Evolutionary conservation across 2,329 filamentous ascomycete species (phyloP).

Genomic region (Leptosphaerulina australis): DNA sequence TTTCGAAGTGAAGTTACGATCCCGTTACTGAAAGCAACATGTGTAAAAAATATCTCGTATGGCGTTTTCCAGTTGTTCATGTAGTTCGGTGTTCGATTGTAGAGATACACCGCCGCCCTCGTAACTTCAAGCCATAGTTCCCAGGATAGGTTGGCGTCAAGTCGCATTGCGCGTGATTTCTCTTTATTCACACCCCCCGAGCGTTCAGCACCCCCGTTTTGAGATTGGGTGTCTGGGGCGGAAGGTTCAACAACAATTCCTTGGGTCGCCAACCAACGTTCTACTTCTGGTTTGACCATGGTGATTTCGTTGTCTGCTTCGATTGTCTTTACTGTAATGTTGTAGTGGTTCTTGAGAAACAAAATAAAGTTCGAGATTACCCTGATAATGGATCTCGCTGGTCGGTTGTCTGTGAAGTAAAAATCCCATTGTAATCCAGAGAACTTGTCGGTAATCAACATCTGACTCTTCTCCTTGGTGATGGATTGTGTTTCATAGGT

Average conservation of each 20-base stretch:
- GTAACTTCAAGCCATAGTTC: background rate
- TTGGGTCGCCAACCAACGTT: background rate
- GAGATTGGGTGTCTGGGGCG: conserved; percentile 9
- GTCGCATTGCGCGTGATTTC: conserved; percentile 5
- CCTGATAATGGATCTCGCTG: conserved; percentile 2
- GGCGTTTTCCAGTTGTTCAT: conserved; percentile 1
- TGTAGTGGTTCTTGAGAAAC: conserved; percentile 1
- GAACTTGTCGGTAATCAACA: background rate
- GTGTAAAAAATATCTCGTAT: conserved; percentile 13
- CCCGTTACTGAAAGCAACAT: background rate
- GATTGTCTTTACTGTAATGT: conserved; percentile 12
- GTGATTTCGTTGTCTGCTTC: conserved; percentile 5
- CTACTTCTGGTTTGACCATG: background rate
- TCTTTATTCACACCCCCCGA: conserved; percentile 11
- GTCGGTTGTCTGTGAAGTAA: conserved; percentile 8
- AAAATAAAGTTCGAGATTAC: background rate
- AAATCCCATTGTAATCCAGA: background rate
- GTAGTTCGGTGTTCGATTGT: conserved; percentile 12
- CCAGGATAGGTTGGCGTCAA: conserved; percentile 6
- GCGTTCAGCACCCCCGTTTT: conserved; percentile 14
- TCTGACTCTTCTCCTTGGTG: conserved; percentile 5
- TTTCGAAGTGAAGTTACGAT: conserved; percentile 1
- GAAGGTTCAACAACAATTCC: conserved; percentile 13
- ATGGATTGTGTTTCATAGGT: background rate
- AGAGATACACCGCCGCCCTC: conserved; percentile 7